Base-by-base conservation (phyloP, 2,329 filamentous ascomycete species). In the Aspergillus latus region DNA sequence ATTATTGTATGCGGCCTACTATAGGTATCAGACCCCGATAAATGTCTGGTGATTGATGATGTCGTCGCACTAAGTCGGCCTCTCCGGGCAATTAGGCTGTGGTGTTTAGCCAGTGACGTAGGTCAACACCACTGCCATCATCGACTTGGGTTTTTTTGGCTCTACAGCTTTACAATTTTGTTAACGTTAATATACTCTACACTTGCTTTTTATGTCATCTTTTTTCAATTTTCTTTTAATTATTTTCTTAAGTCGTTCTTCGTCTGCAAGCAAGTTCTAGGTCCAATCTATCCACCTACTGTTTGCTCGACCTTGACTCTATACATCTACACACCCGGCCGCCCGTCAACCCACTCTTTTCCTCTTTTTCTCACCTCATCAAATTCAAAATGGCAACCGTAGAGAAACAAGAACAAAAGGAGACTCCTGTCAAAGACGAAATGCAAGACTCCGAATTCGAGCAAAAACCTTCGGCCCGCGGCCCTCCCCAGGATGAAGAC, bases 391-490 rank as follows among this genome's bases (percentile, higher is more conserved):
- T 60, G 58, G 55, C 55, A 13, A 60, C 58, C 48, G 70, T 68
- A 13, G 66, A 68, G 49, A 59, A 63, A 53, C 70, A 72, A 28
- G 26, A 28, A 55, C 60, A 66, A 56, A 55, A 67, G 50, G 57
- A 68, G 45, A 61, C 65, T 49, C 64, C 68, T 13, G 64, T 64
- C 29, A 65, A 70, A 5, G 64, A 72, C 30, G 59, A 66, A 26
- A 63, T 61, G 4, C 60, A 61, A 21, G 58, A 56, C 13, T 54
- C 58, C 42, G 8, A 49, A 8, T 34, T 16, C 45, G 36, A 37
- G 30, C 10, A 37, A 13, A 49, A 39, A 16, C 46, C 9, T 6
- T 15, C 16, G 16, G 16, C 16, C 46, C 16, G 21, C 15, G 21
- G 5, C 15, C 49, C 15, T 28, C 28, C 32, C 28, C 48, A 50